A percentile compares a stretch with the other conserved stretches of the same genome.
These are phyloP conservation scores for Myxozyma lipomycoides DNA, from an alignment of 805 yeast species.

Conservation along the genomic window DNA sequence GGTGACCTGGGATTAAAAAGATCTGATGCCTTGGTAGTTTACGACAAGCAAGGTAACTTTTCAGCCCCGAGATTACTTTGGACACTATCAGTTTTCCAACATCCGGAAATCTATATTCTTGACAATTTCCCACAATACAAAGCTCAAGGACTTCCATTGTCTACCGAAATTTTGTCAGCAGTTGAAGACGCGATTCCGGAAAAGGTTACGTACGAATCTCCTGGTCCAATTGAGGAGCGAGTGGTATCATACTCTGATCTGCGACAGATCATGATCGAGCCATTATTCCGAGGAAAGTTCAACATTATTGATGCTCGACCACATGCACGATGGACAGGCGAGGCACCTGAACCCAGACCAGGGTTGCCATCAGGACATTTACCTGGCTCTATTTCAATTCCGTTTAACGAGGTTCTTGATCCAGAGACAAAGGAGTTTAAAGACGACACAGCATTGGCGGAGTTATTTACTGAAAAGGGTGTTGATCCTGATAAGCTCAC, in stretches of 20 bases:
- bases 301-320: slow-evolving; percentile 80
- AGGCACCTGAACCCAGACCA: slow-evolving; percentile 81
- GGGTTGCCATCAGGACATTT: slow-evolving; percentile 88
- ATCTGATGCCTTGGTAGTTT: slow-evolving; percentile 66
- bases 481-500: slow-evolving; percentile 54
- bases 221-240: slow-evolving; percentile 43
- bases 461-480: slow-evolving; percentile 46
- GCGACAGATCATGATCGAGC: slow-evolving; percentile 47
- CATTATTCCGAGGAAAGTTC: slow-evolving; percentile 20
- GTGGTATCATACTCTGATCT: slow-evolving; percentile 68
- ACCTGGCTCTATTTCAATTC: slow-evolving; percentile 73
- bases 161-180: slow-evolving; percentile 30
- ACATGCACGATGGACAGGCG: slow-evolving; percentile 67
- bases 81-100: slow-evolving; percentile 81
- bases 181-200: slow-evolving; percentile 16
- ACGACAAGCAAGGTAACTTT: slow-evolving; percentile 81
- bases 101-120: slow-evolving; percentile 60
- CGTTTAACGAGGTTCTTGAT: slow-evolving; percentile 62
- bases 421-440: slow-evolving; percentile 47
- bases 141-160: slow-evolving; percentile 46
- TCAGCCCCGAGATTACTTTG: slow-evolving; percentile 90
- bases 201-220: slow-evolving; percentile 29
- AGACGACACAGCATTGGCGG: slow-evolving; percentile 44
- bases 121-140: slow-evolving; percentile 63
- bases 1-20: slow-evolving; percentile 33